Evolutionary conservation across 768 basidiomycete genomes (phyloP), one percentile per base, ranked within the genome.

Genomic region (Rhodotorula kratochvilovae): DNA sequence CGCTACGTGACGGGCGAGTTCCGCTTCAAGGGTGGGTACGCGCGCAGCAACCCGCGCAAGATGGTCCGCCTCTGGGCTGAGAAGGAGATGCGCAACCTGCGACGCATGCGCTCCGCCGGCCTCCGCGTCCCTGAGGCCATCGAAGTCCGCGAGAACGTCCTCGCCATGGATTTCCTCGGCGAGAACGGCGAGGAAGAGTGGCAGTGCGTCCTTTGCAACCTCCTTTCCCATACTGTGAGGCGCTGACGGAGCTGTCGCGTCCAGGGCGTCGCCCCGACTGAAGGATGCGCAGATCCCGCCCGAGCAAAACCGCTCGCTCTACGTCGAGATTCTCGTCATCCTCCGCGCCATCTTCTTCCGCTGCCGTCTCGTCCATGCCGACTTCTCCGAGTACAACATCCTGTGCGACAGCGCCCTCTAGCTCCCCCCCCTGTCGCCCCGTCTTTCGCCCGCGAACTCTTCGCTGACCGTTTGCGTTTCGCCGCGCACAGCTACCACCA

Each of bases 41-140:
- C 84, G 78, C 88, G 89, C 67, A 87, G 85, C 71, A 99, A 98
- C 79, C 95, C 96, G 25, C 87, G 96, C 36, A 99, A 99, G 82
- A 98, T 99, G 95, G 94, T 99, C 29, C 86, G 92, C 25, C 81
- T 98, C 6, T 99, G 96, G 96, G 96, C 96, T 4, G 96, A 99
- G 81, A 99, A 99, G 82, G 96, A 99, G 81, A 90, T 97, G 89
- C 87, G 96, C 33, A 99, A 99, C 79, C 82, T 99, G 71, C 89
- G 89, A 79, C 86, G 96, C 43, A 82, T 99, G 57, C 84, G 86
- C 16, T 81, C 87, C n/a, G 91, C 91, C 29, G 93, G 90, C 0
- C 86, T 99, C 61, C 84, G 85, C 57, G 91, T 90, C 71, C 96
- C 96, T 2, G 89, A 90, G 57, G 91, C 93, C 4, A 76, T 94